A percentile compares a stretch with the other conserved stretches of the same genome.
phyloP scores from a whole-genome alignment of 2,329 filamentous ascomycete genomes.

The Colletotrichum costaricense region DNA sequence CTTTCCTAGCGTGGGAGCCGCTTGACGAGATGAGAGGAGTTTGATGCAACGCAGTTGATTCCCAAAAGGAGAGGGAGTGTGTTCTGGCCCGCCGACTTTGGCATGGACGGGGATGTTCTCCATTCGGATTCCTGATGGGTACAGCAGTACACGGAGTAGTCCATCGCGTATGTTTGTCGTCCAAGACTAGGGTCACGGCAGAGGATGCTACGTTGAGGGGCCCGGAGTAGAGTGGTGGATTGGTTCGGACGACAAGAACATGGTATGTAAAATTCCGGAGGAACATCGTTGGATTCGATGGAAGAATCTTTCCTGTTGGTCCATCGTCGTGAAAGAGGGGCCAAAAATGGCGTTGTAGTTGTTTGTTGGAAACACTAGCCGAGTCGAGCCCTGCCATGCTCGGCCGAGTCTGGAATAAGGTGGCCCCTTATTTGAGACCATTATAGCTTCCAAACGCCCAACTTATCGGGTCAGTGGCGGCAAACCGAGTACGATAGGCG shows the following conservation, averaged over 20 bases:
- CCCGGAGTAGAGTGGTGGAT: not conserved
- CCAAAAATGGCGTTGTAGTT: conserved; percentile 8
- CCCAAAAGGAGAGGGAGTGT: not conserved
- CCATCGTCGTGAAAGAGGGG: conserved; percentile 10
- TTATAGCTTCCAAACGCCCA: not conserved
- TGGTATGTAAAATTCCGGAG: not conserved
- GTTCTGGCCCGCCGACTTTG: not conserved
- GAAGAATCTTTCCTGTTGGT: conserved; percentile 14
- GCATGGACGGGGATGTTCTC: not conserved
- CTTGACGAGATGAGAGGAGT: conserved; percentile 16
- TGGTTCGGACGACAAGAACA: not conserved
- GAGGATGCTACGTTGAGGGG: not conserved
- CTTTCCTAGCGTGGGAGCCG: not conserved
- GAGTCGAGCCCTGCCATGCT: conserved; percentile 4
- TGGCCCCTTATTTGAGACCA: conserved; percentile 10
- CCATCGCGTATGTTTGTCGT: not conserved
- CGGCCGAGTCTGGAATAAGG: conserved; percentile 21
- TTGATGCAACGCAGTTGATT: not conserved
- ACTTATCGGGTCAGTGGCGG: not conserved
- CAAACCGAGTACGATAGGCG: not conserved
- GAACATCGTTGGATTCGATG: not conserved
- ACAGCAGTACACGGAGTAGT: not conserved
- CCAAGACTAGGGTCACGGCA: not conserved
- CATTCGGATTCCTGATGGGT: not conserved
- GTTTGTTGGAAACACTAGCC: conserved; percentile 29